Conservation (phyloP, 805 yeast genomes). For the Wickerhamomyces chambardii region DNA sequence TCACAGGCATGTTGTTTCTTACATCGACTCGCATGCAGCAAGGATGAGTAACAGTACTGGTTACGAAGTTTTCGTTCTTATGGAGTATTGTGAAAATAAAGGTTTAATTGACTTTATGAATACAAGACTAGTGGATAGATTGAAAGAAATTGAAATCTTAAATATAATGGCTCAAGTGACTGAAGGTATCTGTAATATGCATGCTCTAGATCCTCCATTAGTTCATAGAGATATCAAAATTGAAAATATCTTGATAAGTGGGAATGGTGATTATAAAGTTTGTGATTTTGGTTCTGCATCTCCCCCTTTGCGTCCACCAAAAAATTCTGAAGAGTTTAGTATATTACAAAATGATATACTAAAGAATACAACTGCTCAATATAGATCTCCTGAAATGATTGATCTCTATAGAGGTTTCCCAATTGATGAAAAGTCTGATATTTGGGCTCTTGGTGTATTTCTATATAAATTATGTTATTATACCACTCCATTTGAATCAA, state of each 20-base stretch:
- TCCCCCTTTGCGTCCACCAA: slow-evolving; percentile 53
- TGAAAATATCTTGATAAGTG: slow-evolving; percentile 66
- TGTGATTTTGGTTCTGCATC: slow-evolving; percentile 84
- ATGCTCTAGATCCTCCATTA: slow-evolving; percentile 60
- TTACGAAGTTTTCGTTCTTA: slow-evolving; percentile 69
- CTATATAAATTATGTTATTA: slow-evolving; percentile 72
- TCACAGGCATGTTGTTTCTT: slow-evolving; percentile 72
- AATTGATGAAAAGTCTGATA: slow-evolving; percentile 74
- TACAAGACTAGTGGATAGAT: slow-evolving; percentile 52
- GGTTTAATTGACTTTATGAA: slow-evolving; percentile 80
- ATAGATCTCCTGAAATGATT: slow-evolving; percentile 79
- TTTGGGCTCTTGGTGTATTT: slow-evolving; percentile 81
- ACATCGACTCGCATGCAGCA: slow-evolving; percentile 93
- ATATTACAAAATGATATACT: slow-evolving; percentile 58
- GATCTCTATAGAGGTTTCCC: slow-evolving; percentile 62
- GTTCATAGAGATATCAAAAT: slow-evolving; percentile 78
- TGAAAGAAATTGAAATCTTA: slow-evolving; percentile 61
- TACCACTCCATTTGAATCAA: slow-evolving; percentile 73
- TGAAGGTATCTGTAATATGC: slow-evolving; percentile 73
- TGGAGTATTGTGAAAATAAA: slow-evolving; percentile 73
- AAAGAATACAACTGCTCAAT: slow-evolving; percentile 80
- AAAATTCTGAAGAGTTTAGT: slow-evolving; percentile 48
- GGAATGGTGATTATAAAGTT: slow-evolving; percentile 49
- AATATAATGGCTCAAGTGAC: slow-evolving; percentile 62
- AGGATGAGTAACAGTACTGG: slow-evolving; percentile 43